Evolutionary conservation across 2,329 filamentous ascomycete genomes (phyloP), one percentile per base, ranked within the genome.

Genomic region (Colletotrichum brevisporum): DNA sequence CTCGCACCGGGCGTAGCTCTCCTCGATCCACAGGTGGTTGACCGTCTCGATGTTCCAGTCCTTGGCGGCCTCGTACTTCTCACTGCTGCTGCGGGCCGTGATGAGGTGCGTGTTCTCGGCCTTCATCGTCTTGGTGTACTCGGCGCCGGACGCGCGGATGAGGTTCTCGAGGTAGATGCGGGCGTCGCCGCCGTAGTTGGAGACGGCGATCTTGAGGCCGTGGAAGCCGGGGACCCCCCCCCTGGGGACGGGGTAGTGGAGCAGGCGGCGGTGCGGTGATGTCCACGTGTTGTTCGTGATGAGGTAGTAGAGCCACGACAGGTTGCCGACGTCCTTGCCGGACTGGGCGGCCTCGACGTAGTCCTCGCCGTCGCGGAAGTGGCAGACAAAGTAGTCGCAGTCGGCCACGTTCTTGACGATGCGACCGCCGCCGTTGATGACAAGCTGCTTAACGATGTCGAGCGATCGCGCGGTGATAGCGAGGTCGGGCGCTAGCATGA

Each of bases 1-100:
- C 76, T 92, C 88, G 83, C 94, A 97, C 77, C 92, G 94, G 2
- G 95, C 94, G 77, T 98, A 99, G 80, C 94, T 97, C 77, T 99
- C 96, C 79, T 99, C 96, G 53, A 99, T 87, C 96, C 96, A 99
- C 1, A 99, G 86, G 78, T 99, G 96, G 78, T 98, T 99, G 74
- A 97, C 85, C 74, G 97, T 92, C 65, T 94, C 84, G 63, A 98
- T 91, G 61, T 92, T 92, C 96, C 96, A 99, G 81, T 98, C 96
- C 70, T 90, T 89, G 0, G 96, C 96, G 1, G 96, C 96, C 45
- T 92, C 91, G 78, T 93, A 98, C 80, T 99, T 99, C 77, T 98
- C 96, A 76, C 95, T 97, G 65, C 90, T 90, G 67, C 91, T 90
- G 74, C 97, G 92, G 5, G 96, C 96, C 0, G 95, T 97, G 75